These are phyloP conservation scores for Cordyceps militaris DNA, from an alignment of 2,329 filamentous ascomycete species.

Conservation along the genomic window DNA sequence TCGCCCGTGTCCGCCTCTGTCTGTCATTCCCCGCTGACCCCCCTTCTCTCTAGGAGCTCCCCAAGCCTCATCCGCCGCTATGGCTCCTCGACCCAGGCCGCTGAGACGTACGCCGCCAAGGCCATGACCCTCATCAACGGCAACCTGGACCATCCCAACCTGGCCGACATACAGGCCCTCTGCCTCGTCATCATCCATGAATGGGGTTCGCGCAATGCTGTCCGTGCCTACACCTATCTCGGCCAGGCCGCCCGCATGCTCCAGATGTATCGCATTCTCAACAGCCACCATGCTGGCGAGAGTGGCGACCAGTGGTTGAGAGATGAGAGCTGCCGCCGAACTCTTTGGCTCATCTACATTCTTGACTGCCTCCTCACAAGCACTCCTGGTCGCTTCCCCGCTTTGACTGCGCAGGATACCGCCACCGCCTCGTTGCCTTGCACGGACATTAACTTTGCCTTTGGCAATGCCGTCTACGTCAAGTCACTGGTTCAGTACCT, in stretches of 20 bases:
- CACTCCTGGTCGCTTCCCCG: slow-evolving; percentile 52
- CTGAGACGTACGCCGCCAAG: slow-evolving; percentile 54
- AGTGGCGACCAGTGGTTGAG: slow-evolving; percentile 52
- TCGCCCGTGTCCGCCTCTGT: neutral
- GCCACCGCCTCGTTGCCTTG: slow-evolving; percentile 51
- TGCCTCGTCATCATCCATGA: slow-evolving; percentile 56
- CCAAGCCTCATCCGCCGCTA: slow-evolving; percentile 50
- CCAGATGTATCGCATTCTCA: slow-evolving; percentile 56
- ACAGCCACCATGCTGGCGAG: slow-evolving; percentile 45
- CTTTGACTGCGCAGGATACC: slow-evolving; percentile 47
- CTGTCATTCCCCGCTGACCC: neutral
- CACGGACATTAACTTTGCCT: slow-evolving; percentile 56
- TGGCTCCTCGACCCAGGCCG: slow-evolving; percentile 47
- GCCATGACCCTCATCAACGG: slow-evolving; percentile 50
- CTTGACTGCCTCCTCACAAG: slow-evolving; percentile 56
- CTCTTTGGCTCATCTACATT: slow-evolving; percentile 56
- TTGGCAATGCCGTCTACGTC: slow-evolving; percentile 52
- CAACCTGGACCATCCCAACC: slow-evolving; percentile 51
- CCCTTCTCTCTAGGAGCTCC: slow-evolving; percentile 39
- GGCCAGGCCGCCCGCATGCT: slow-evolving; percentile 58
- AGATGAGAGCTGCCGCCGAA: slow-evolving; percentile 54
- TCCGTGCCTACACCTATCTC: slow-evolving; percentile 56
- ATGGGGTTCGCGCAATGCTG: slow-evolving; percentile 55
- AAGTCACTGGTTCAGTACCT: slow-evolving; percentile 45
- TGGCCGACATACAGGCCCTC: slow-evolving; percentile 54